Base-by-base conservation (phyloP, 2,329 filamentous ascomycete genomes). In the Hortaea werneckii region DNA sequence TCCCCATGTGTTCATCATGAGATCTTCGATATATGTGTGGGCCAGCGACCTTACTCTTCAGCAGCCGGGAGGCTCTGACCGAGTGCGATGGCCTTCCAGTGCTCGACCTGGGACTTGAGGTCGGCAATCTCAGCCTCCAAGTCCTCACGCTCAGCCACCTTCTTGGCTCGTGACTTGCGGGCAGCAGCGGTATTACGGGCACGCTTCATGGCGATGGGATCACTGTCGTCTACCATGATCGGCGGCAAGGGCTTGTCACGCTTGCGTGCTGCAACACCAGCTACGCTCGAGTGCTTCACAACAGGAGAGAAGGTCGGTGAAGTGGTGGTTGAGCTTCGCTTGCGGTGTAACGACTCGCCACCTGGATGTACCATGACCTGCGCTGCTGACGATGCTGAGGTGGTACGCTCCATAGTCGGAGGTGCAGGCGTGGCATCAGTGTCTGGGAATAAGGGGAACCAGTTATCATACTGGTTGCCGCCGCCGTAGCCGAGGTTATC, bases 141-240 rank as follows among this genome's bases (percentile, higher is more conserved):
- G 47, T 81, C 78, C 46, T 85, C 81, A 50, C 90, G 74, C 56
- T 82, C 78, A 63, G 83, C 76, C 47, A 86, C 80, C 72, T 95
- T 95, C 54, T 87, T 83, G 60, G 87, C 83, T 43, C 90, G 83
- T 49, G 88, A 95, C 71, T 95, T 95, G 55, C 90, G 87, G 58
- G 90, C 90, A 12, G 90, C 90, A 65, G 94, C 78, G 6, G 88
- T 94, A 66, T 95, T 96, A 55, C 88, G 84, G 42, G 88, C 89
- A 65, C 90, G 85, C 80, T 95, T 95, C 75, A 89, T 78, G 13
- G 87, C 87, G n/a, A 84, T 65, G 7, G 77, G 78, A 59, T 95
- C 89, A 37, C 58, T 69, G 1, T 81, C 78, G 56, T 95, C 86
- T 34, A 88, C 78, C 50, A 83, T 71, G 63, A 95, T 89, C 5